phyloP scores from a whole-genome alignment of 2,329 filamentous ascomycete species.

The Blumeriella jaapii region DNA sequence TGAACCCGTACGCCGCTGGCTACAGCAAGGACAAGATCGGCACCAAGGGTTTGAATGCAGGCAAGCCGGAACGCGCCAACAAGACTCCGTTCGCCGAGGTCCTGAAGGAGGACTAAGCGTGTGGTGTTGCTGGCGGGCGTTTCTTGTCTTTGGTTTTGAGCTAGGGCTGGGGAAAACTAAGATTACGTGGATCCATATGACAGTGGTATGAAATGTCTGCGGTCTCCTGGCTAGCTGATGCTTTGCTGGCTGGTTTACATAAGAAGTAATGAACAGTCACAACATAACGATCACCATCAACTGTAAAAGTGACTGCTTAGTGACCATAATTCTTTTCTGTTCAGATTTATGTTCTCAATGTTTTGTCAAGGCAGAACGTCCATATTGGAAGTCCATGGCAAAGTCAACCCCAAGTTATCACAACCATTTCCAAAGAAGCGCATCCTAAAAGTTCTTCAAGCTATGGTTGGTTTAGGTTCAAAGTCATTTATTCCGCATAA shows the following conservation, averaged over 20 bases:
- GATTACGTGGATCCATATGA: slow-evolving; percentile 1
- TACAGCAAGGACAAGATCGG: slow-evolving; percentile 82
- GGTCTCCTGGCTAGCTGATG: slow-evolving; percentile 1
- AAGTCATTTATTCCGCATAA: too few species aligned
- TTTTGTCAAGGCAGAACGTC: too few species aligned
- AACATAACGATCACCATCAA: slow-evolving; percentile 5
- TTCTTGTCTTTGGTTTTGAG: slow-evolving; percentile 10
- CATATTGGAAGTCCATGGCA: too few species aligned
- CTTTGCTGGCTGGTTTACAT: slow-evolving; percentile 3
- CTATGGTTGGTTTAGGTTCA: too few species aligned
- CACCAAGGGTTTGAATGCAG: slow-evolving; percentile 50
- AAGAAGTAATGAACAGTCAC: slow-evolving; percentile 7
- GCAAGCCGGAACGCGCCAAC: slow-evolving; percentile 41
- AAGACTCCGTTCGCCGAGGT: slow-evolving; percentile 30
- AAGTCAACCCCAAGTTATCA: too few species aligned
- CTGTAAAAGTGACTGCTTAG: neutral
- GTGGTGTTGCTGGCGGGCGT: slow-evolving; percentile 10
- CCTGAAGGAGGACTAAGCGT: slow-evolving; percentile 38
- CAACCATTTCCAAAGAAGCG: too few species aligned
- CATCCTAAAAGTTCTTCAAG: too few species aligned
- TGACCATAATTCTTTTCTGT: too few species aligned
- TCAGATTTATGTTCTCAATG: too few species aligned
- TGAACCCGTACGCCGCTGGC: slow-evolving; percentile 93
- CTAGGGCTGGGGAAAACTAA: slow-evolving; percentile 1
- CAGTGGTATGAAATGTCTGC: slow-evolving; percentile 2